Conservation (phyloP, 352 stramenopile species). For the Phytophthora tubulina region DNA sequence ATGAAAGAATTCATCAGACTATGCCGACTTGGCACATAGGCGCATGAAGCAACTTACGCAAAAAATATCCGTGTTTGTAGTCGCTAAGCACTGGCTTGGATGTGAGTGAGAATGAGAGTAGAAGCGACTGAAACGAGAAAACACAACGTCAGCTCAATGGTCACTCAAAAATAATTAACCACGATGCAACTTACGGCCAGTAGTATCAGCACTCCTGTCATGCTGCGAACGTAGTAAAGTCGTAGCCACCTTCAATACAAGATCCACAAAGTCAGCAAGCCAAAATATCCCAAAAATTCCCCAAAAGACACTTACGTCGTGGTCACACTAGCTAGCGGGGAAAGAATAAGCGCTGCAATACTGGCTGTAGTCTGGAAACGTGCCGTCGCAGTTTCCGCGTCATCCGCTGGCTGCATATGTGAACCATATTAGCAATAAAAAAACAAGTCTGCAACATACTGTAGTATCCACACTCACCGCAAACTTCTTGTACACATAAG, state of each 20-base stretch:
- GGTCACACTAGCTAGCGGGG: constrained; percentile 41
- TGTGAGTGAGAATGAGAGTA: constrained; percentile 58
- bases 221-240: constrained; percentile 57
- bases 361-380: constrained; percentile 65
- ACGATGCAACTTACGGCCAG: constrained; percentile 50
- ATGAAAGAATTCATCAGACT: not conserved
- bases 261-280: constrained; percentile 1
- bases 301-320: constrained; percentile 29
- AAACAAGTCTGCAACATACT: no score
- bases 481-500: constrained; percentile 79
- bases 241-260: constrained; percentile 47
- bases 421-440: not conserved
- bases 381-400: constrained; percentile 52
- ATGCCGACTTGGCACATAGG: no score
- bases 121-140: constrained; percentile 38
- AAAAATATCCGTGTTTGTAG: constrained; percentile 51
- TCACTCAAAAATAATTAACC: not conserved
- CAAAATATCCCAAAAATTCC: not conserved
- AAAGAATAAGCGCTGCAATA: constrained; percentile 63
- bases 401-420: constrained; percentile 38
- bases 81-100: constrained; percentile 52
- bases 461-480: constrained; percentile 41
- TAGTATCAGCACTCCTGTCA: constrained; percentile 43
- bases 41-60: constrained; percentile 46
- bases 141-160: not conserved